Base-by-base conservation (phyloP, 352 stramenopile genomes). In the Pythium monospermum region DNA sequence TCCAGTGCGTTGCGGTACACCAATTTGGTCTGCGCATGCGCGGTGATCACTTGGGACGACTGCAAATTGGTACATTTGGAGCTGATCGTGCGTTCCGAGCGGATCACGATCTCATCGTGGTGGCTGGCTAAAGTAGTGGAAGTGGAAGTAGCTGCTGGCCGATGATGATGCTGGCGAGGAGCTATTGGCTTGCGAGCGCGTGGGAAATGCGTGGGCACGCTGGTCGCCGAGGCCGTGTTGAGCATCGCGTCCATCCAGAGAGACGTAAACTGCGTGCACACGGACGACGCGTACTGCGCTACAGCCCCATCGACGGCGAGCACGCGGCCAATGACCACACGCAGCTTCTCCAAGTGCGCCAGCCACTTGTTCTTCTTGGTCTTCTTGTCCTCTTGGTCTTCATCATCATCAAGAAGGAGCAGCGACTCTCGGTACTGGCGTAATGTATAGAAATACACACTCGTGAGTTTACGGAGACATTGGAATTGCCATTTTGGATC, bases 51-150 rank as follows among this genome's bases (percentile, higher is more conserved):
- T 38, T 89, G 71, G 1, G 76, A 89, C 2, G 77, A 80, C 54
- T 90, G 78, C 35, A 88, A 49, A 33, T 88, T 91, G 2, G 81
- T 89, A 57, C 77, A 88, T 41, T 89, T 91, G 25, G 81, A 87
- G 56, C 77, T 91, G 52, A 87, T 88, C 0, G 81, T 91, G 3
- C 81, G 73, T 36, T 91, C 81, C 7, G 65, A 82, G 6, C 78
- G 76, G 43, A 91, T 85, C 7, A 83, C 55, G 13, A 76, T 63
- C 18, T 68, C 35, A 16, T 67, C 51, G 5, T 56, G 27, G n/a
- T 44, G 21, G 26, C 21, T 39, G 37, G 27, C 6, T 64, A 51
- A 10, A n/a, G 36, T 35, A 62, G 44, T 79, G 75, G 6, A 72
- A 45, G 19, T 49, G 22, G 25, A 39, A n/a, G n/a, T n/a, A n/a